phyloP scores from a whole-genome alignment of 148 eudicot genomes.

The Camellia sinensis region DNA sequence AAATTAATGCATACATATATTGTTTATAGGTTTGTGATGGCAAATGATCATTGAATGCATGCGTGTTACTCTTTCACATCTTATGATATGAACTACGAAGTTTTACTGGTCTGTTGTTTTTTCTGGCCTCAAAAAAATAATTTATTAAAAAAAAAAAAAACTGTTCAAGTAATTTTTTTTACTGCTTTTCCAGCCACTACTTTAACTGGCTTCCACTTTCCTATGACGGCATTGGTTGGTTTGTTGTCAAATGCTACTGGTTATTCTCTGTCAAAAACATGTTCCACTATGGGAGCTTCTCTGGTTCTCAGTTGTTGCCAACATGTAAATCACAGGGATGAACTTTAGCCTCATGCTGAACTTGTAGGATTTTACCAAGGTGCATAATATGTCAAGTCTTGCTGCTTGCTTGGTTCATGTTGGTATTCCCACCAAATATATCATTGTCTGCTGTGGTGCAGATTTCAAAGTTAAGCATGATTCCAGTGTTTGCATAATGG shows the following conservation, averaged over 20 bases:
- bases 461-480: constrained; percentile 29
- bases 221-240: constrained; percentile 84
- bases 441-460: constrained; percentile 10
- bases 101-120: no score
- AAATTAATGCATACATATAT: no score
- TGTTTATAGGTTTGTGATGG: no score
- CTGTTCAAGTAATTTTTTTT: no score
- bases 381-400: constrained; percentile 8
- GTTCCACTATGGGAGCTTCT: constrained; percentile 82
- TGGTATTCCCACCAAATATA: neutral
- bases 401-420: neutral
- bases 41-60: no score
- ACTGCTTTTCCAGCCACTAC: constrained; percentile 61
- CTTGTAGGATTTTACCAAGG: constrained; percentile 92
- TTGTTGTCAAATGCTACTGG: constrained; percentile 73
- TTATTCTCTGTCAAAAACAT: constrained; percentile 63
- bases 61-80: no score
- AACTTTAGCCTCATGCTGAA: constrained; percentile 86
- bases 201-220: constrained; percentile 81
- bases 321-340: constrained; percentile 84
- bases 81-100: no score
- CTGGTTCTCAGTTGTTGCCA: constrained; percentile 84
- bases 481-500: constrained; percentile 32
- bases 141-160: no score
- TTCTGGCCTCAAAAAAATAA: no score